Conservation (phyloP, 139 green algal species). For the Chlamydomonas incerta region DNA sequence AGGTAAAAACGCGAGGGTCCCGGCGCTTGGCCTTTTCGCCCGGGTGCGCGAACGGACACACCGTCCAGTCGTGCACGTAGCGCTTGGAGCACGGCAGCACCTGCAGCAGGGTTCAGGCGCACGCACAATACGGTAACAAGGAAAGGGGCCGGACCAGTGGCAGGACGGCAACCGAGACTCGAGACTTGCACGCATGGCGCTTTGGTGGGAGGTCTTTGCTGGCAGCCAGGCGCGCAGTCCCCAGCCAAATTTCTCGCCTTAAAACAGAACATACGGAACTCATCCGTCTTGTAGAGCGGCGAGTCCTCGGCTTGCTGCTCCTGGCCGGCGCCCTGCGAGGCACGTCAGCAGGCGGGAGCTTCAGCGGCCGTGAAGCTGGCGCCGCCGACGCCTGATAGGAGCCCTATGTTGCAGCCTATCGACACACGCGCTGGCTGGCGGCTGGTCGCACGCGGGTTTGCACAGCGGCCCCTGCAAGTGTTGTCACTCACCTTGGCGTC, state of each 20-base stretch:
- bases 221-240: too few relatives aligned
- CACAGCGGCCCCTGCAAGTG: too few relatives aligned
- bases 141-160: background rate
- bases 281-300: slow-evolving; percentile 70
- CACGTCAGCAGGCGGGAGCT: too few relatives aligned
- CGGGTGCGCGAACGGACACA: slow-evolving; percentile 93
- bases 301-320: slow-evolving; percentile 51
- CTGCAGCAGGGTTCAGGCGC: slow-evolving; percentile 44
- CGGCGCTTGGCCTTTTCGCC: slow-evolving; percentile 93
- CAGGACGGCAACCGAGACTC: background rate
- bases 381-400: too few relatives aligned
- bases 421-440: too few relatives aligned
- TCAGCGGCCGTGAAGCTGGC: too few relatives aligned
- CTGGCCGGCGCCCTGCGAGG: background rate
- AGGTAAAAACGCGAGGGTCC: slow-evolving; percentile 84
- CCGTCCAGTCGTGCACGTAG: slow-evolving; percentile 86
- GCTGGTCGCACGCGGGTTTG: too few relatives aligned
- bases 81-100: slow-evolving; percentile 83
- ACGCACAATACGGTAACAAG: background rate
- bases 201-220: background rate
- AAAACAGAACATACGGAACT: slow-evolving; percentile 86
- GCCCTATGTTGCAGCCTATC: too few relatives aligned
- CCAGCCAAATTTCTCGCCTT: slow-evolving; percentile 59
- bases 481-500: too few relatives aligned
- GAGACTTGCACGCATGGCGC: background rate